Evolutionary conservation across 129 eudicot species (phyloP).

Genomic region (Artemisia argyi): DNA sequence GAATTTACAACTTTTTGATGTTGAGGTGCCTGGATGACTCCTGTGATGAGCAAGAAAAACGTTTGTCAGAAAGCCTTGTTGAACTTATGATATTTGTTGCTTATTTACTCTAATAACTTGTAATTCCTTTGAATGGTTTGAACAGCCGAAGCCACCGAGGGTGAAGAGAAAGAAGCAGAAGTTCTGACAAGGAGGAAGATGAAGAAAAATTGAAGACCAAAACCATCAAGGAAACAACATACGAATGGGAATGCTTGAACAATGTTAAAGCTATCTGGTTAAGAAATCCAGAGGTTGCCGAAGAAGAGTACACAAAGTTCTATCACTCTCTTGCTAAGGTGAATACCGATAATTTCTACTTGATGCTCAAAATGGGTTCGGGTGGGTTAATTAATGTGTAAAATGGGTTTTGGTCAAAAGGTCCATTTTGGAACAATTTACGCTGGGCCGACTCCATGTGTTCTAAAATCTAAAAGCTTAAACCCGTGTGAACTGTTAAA

Average conservation of each 20-base stretch:
- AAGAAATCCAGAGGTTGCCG: slow-evolving; percentile 89
- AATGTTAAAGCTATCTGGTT: slow-evolving; percentile 97
- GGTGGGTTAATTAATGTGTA: background rate
- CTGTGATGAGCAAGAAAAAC: slow-evolving; percentile 68
- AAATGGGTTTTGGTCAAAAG: background rate
- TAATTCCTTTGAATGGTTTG: slow-evolving; percentile 1
- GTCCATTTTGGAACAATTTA: background rate
- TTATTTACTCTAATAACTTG: background rate
- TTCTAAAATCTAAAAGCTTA: too few relatives aligned
- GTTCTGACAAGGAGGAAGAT: slow-evolving; percentile 76
- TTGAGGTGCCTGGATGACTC: slow-evolving; percentile 93
- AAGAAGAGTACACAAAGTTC: slow-evolving; percentile 92
- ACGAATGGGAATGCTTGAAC: slow-evolving; percentile 92
- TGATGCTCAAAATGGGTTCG: background rate
- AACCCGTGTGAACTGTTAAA: too few relatives aligned
- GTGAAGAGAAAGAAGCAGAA: slow-evolving; percentile 73
- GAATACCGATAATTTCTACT: background rate
- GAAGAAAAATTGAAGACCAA: slow-evolving; percentile 87
- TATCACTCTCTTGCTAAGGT: slow-evolving; percentile 94
- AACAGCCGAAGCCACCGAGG: slow-evolving; percentile 70
- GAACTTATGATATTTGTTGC: background rate
- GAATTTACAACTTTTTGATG: slow-evolving; percentile 35
- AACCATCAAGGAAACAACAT: slow-evolving; percentile 77
- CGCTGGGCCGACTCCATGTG: background rate
- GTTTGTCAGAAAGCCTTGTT: slow-evolving; percentile 34